Conservation (phyloP, 495 filamentous ascomycete species). For the Rhizodiscina lignyota region DNA sequence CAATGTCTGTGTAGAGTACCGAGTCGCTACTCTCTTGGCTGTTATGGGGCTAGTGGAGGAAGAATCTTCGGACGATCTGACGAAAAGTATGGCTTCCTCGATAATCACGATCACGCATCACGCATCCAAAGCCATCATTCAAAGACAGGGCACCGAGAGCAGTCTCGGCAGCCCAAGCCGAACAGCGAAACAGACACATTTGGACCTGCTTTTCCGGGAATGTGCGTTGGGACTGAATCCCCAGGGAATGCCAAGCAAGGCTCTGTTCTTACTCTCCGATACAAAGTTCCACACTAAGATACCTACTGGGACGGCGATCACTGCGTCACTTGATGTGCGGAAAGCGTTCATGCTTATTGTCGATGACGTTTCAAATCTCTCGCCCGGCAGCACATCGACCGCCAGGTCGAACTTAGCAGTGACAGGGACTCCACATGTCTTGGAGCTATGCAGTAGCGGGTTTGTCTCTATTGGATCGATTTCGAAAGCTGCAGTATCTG, state of each 20-base stretch:
- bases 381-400: background rate
- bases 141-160: background rate
- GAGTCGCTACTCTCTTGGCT: constrained; percentile 62
- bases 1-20: constrained; percentile 71
- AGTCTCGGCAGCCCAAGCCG: background rate
- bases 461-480: constrained; percentile 76
- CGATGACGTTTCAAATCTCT: constrained; percentile 37
- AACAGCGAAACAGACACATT: constrained; percentile 22
- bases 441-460: constrained; percentile 48
- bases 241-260: constrained; percentile 52
- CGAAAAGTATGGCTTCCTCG: constrained; percentile 60
- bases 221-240: constrained; percentile 80
- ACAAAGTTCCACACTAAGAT: constrained; percentile 46
- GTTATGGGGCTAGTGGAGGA: constrained; percentile 53
- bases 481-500: constrained; percentile 52
- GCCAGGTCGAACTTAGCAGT: constrained; percentile 9
- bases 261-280: constrained; percentile 61
- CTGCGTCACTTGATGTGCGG: constrained; percentile 43
- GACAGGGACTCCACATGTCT: constrained; percentile 41
- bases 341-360: constrained; percentile 72
- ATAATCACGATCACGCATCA: constrained; percentile 55
- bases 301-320: constrained; percentile 40
- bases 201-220: constrained; percentile 62
- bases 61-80: constrained; percentile 44
- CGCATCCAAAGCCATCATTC: constrained; percentile 8